Evolutionary conservation across 2,329 filamentous ascomycete genomes (phyloP).

Genomic region (Diaporthe amygdali): DNA sequence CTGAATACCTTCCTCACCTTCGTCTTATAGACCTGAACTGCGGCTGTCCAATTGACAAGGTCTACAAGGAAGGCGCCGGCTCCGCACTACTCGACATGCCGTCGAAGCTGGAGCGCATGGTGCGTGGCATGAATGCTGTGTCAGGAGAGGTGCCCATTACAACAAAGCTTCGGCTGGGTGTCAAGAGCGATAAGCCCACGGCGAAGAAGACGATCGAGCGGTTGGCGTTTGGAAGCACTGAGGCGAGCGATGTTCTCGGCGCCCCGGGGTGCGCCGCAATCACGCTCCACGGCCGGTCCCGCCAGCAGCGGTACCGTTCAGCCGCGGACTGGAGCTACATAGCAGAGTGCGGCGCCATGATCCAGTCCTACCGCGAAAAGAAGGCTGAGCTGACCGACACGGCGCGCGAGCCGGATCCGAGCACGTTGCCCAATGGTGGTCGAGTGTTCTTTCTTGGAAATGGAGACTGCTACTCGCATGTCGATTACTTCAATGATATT

Average conservation of each 20-base stretch:
- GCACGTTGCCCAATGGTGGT: constrained; percentile 71
- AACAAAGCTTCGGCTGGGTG: constrained; percentile 92
- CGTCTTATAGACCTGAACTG: constrained; percentile 96
- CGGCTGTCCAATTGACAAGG: constrained; percentile 94
- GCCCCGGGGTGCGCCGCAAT: constrained; percentile 91
- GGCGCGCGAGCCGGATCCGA: constrained; percentile 74
- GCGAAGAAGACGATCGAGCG: constrained; percentile 83
- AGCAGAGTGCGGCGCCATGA: constrained; percentile 82
- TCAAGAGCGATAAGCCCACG: constrained; percentile 78
- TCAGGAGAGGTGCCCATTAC: constrained; percentile 91
- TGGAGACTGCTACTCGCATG: constrained; percentile 93
- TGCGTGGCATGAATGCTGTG: constrained; percentile 94
- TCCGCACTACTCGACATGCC: constrained; percentile 90
- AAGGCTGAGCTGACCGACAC: constrained; percentile 76
- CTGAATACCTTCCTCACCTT: constrained; percentile 77
- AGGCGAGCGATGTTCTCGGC: constrained; percentile 72
- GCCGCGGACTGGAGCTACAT: constrained; percentile 97
- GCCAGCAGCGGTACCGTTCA: constrained; percentile 92
- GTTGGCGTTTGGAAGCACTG: constrained; percentile 78
- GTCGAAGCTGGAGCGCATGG: constrained; percentile 90
- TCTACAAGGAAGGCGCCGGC: constrained; percentile 86
- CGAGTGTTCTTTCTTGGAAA: constrained; percentile 94
- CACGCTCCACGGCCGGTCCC: constrained; percentile 89
- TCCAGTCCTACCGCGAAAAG: constrained; percentile 78
- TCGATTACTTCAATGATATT: constrained; percentile 83